Evolutionary conservation across 2,329 filamentous ascomycete genomes (phyloP), one percentile per base, ranked within the genome.

Genomic region (Aspergillus sergii): DNA sequence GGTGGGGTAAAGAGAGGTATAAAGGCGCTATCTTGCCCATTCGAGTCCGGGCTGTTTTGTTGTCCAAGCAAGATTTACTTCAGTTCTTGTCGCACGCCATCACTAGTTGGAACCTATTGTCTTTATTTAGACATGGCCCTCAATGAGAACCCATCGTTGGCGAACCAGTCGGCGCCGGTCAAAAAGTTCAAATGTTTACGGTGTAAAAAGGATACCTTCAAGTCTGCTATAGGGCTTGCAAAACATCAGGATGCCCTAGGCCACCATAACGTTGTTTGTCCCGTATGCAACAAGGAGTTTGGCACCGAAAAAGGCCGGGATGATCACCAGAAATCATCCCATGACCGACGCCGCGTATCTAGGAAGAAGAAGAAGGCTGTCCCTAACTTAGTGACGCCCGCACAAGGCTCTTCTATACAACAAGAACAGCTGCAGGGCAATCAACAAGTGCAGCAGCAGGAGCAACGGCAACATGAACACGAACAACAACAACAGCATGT

Each of bases 201-300:
- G 7, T 64, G 62, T 51, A 48, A 41, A 26, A 59, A 56, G 34
- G 30, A 57, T 34, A 50, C 32, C 14, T 61, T 64, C 51, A 61
- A 21, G 16, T 43, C 58, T 8, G 55, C 32, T 12, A 14, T 28
- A 6, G 62, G 48, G 26, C 56, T 64, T 9, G 43, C 61, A n/a
- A 48, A 39, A 5, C 62, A 61, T 30, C 62, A 59, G 12, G 41
- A 45, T 53, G 50, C 62, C 6, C 41, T 61, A 32, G 56, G 46
- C 23, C 59, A 61, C 28, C 36, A 32, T n/a, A 50, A 26, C 6
- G 23, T n/a, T 36, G 48, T 46, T n/a, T 58, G 50, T 28, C 23
- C 43, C 21, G 32, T 46, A 23, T 56, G 32, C 32, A 36, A 43
- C 12, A 39, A 61, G 21, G 46, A 56, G 28, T 61, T 57, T 28